A percentile compares a stretch with the other conserved stretches of the same genome.
Conservation (phyloP, 1,139 yeast genomes). For the Pichia inconspicua region DNA sequence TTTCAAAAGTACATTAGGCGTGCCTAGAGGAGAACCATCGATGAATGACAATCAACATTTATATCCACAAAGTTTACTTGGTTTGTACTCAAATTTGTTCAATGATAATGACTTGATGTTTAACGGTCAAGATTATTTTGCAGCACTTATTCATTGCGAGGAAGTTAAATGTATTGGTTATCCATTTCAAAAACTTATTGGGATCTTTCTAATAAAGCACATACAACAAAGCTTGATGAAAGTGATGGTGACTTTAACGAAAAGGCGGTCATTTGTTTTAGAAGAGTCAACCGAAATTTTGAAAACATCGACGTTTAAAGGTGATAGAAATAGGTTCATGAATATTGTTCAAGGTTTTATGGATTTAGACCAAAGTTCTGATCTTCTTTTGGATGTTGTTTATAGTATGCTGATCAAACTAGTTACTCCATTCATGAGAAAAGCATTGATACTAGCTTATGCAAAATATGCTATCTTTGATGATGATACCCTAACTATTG, state of each 20-base stretch:
- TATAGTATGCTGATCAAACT: slow-evolving; percentile 52
- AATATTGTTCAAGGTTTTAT: slow-evolving; percentile 5
- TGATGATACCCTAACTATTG: slow-evolving; percentile 25
- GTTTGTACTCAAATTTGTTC: slow-evolving; percentile 21
- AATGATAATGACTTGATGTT: slow-evolving; percentile 22
- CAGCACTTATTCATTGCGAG: slow-evolving; percentile 39
- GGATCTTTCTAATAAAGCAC: slow-evolving; percentile 26
- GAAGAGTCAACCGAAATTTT: slow-evolving; percentile 1
- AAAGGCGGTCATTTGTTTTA: slow-evolving; percentile 1
- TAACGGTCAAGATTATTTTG: slow-evolving; percentile 47
- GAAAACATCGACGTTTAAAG: slow-evolving; percentile 5
- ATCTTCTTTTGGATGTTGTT: slow-evolving; percentile 27
- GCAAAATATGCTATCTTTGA: slow-evolving; percentile 50
- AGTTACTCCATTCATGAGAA: slow-evolving; percentile 60
- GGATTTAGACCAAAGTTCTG: neutral
- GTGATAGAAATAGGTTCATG: slow-evolving; percentile 5
- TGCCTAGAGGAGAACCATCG: slow-evolving; percentile 5
- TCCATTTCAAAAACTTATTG: slow-evolving; percentile 31
- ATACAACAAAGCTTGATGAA: slow-evolving; percentile 23
- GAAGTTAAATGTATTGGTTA: slow-evolving; percentile 31
- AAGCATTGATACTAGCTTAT: slow-evolving; percentile 51
- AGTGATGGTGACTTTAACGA: slow-evolving; percentile 16
- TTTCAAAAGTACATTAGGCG: slow-evolving; percentile 18
- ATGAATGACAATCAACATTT: slow-evolving; percentile 14
- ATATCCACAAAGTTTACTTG: slow-evolving; percentile 25